Percentiles rank a stretch among this genome's conserved stretches.
These are phyloP conservation scores for Xylaria sp. DNA, from an alignment of 2,329 filamentous ascomycete genomes.

Conservation along the genomic window DNA sequence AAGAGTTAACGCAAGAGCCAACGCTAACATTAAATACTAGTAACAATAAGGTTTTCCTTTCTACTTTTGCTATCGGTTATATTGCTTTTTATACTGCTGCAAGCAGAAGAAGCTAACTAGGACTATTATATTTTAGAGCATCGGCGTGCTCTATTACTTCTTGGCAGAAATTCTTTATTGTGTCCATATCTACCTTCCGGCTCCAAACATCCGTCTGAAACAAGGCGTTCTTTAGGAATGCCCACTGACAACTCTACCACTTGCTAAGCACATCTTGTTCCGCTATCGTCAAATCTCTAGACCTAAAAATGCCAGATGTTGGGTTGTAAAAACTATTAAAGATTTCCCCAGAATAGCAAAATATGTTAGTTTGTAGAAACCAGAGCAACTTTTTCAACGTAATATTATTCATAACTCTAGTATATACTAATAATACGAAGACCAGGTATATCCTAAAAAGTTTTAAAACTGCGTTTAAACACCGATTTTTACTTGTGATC, in stretches of 20 bases:
- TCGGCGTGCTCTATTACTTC: conserved; percentile 96
- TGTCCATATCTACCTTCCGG: conserved; percentile 74
- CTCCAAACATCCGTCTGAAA: conserved; percentile 87
- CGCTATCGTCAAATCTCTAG: conserved; percentile 65
- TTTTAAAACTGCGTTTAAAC: conserved; percentile 61
- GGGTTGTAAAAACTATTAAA: conserved; percentile 67
- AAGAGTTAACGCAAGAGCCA: too few relatives aligned
- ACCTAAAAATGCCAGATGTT: conserved; percentile 65
- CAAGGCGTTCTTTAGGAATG: conserved; percentile 82
- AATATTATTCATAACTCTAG: conserved; percentile 56
- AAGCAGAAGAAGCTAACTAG: too few relatives aligned
- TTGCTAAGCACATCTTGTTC: conserved; percentile 75
- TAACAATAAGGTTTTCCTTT: too few relatives aligned
- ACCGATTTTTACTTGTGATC: conserved; percentile 73
- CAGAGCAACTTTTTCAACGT: conserved; percentile 60
- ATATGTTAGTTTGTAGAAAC: conserved; percentile 66
- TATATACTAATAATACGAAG: conserved; percentile 58
- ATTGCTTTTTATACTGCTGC: too few relatives aligned
- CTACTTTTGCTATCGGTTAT: too few relatives aligned
- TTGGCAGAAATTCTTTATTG: conserved; percentile 92
- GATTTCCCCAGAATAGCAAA: conserved; percentile 68
- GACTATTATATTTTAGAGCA: conserved; percentile 58
- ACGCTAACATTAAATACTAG: too few relatives aligned
- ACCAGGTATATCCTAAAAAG: conserved; percentile 59
- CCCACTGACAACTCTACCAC: conserved; percentile 90